phyloP scores from a whole-genome alignment of 2,329 filamentous ascomycete genomes.

The Nothophoma quercina region DNA sequence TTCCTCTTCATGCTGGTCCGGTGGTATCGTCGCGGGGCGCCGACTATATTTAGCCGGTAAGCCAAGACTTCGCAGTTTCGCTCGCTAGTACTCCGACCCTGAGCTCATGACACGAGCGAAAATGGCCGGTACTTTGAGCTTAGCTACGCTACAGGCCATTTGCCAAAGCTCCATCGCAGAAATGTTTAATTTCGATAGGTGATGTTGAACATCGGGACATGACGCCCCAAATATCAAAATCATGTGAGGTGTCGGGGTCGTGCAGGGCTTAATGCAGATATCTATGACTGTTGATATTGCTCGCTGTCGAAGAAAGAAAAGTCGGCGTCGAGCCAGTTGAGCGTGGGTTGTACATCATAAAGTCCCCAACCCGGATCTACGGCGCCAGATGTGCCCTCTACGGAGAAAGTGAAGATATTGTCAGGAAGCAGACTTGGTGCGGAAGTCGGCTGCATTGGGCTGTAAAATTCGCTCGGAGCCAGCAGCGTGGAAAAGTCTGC shows the following conservation, averaged over 20 bases:
- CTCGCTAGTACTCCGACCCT: neutral
- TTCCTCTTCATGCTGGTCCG: neutral
- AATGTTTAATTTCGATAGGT: no score
- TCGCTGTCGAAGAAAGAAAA: conserved; percentile 22
- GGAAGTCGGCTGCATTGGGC: neutral
- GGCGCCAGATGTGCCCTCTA: neutral
- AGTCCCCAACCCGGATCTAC: conserved; percentile 23
- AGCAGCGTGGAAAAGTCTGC: neutral
- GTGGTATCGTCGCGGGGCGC: neutral
- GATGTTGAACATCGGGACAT: no score
- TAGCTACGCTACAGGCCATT: no score
- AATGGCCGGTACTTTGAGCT: neutral
- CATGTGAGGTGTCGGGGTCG: no score
- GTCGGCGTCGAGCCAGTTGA: conserved; percentile 34
- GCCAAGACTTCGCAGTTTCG: conserved; percentile 9
- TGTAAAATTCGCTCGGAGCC: neutral
- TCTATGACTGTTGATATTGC: conserved; percentile 1
- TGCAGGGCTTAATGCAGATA: no score
- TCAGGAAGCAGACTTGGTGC: no score
- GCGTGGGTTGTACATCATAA: conserved; percentile 31
- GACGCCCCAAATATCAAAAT: no score
- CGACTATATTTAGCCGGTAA: conserved; percentile 22
- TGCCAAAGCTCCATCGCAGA: no score
- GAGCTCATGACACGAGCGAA: neutral
- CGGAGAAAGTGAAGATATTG: conserved; percentile 4